phyloP scores from a whole-genome alignment of 306 rosid genomes.

The Astragalus membranaceus region DNA sequence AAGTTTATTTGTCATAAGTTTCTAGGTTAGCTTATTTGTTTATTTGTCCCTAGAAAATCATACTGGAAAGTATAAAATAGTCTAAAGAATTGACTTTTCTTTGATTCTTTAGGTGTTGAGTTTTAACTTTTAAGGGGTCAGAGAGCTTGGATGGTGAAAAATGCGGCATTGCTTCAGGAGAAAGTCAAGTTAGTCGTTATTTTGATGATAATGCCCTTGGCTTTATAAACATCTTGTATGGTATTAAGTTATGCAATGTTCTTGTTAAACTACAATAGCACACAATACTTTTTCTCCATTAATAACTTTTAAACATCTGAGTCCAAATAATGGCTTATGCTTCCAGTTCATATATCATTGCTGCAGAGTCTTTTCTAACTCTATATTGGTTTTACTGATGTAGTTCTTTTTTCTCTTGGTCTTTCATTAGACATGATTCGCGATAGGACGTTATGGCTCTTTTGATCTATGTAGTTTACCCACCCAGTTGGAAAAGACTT shows the following conservation, averaged over 20 bases:
- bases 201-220: constrained; percentile 54
- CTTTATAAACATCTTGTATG: constrained; percentile 62
- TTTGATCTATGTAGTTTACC: too few relatives aligned
- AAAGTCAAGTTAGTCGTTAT: constrained; percentile 36
- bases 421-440: too few relatives aligned
- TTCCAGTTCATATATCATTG: too few relatives aligned
- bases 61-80: neutral
- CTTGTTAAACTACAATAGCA: neutral
- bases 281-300: neutral
- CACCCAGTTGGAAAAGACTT: too few relatives aligned
- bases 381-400: too few relatives aligned
- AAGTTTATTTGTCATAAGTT: neutral
- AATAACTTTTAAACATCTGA: constrained; percentile 6
- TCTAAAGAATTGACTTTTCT: constrained; percentile 12
- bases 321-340: too few relatives aligned
- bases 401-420: too few relatives aligned
- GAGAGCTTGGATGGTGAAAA: constrained; percentile 35
- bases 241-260: constrained; percentile 33
- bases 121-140: constrained; percentile 39
- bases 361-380: too few relatives aligned
- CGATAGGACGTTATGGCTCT: too few relatives aligned
- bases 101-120: constrained; percentile 59
- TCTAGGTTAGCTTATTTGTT: neutral
- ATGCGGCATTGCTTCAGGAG: constrained; percentile 35
- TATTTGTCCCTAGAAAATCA: too few relatives aligned